phyloP scores from a whole-genome alignment of 2,329 filamentous ascomycete species.

The Bipolaris gigantea region DNA sequence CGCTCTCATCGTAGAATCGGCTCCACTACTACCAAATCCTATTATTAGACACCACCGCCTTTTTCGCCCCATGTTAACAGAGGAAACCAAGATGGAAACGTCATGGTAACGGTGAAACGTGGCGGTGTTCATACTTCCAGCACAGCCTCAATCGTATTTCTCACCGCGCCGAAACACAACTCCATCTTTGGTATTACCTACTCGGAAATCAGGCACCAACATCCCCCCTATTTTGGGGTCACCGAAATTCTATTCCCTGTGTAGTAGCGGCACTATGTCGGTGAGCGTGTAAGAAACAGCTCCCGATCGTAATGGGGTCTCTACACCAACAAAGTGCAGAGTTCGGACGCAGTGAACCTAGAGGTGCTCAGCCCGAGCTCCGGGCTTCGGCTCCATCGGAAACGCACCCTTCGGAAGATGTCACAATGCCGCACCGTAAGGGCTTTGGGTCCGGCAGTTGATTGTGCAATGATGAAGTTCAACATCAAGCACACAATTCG shows the following conservation, averaged over 20 bases:
- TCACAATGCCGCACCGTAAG: neutral
- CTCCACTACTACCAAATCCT: neutral
- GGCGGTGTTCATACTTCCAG: constrained; percentile 2
- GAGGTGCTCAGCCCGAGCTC: constrained; percentile 3
- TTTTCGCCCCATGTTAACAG: neutral
- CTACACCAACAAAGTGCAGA: neutral
- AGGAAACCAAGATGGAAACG: neutral
- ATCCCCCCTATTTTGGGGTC: neutral
- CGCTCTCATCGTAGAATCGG: neutral
- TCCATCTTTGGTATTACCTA: neutral
- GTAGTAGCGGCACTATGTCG: neutral
- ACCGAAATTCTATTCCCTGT: neutral
- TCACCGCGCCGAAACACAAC: neutral
- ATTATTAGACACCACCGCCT: neutral
- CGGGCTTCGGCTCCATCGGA: neutral
- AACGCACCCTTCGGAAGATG: neutral
- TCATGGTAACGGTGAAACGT: neutral
- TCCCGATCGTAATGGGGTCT: neutral
- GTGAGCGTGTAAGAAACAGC: constrained; percentile 1
- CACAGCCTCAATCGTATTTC: constrained; percentile 4
- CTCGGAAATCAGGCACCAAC: neutral
- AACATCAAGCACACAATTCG: neutral
- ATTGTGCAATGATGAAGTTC: neutral
- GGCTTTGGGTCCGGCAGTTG: neutral
- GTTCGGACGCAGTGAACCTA: neutral